These are phyloP conservation scores for Debaryomyces udenii DNA, from an alignment of 1,139 yeast species.

Conservation along the genomic window DNA sequence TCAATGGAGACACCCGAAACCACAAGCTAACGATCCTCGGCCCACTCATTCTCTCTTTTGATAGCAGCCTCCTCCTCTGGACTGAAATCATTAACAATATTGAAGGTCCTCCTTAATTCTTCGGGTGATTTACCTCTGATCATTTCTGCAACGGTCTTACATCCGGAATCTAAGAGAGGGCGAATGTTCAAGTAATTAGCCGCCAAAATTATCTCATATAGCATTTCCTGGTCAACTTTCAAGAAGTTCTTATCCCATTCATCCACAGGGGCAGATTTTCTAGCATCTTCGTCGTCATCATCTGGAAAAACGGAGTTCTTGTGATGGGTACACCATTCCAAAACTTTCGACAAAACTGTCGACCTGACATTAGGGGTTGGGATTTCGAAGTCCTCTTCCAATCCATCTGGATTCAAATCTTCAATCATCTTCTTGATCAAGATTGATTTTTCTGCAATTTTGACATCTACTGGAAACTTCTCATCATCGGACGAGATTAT, in stretches of 20 bases:
- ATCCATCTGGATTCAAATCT: constrained; percentile 68
- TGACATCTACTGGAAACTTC: constrained; percentile 70
- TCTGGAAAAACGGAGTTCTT: constrained; percentile 76
- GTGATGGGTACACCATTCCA: constrained; percentile 98
- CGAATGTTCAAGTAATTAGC: constrained; percentile 95
- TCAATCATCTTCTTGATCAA: constrained; percentile 89
- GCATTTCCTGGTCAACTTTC: constrained; percentile 97
- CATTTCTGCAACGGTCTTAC: constrained; percentile 98
- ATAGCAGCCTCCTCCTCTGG: constrained; percentile 99
- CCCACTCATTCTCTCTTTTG: constrained; percentile 98
- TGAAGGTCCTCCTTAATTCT: constrained; percentile 93
- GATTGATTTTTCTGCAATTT: constrained; percentile 88
- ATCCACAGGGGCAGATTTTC: constrained; percentile 82
- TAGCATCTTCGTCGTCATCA: constrained; percentile 79
- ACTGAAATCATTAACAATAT: constrained; percentile 93
- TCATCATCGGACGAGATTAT: constrained; percentile 76
- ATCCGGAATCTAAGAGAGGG: constrained; percentile 91
- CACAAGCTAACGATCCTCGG: constrained; percentile 77
- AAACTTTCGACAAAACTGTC: constrained; percentile 83
- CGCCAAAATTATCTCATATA: constrained; percentile 92
- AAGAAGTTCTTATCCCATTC: constrained; percentile 97
- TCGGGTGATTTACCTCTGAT: constrained; percentile 95
- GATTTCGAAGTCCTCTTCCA: constrained; percentile 72
- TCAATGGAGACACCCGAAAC: not conserved
- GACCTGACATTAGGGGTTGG: constrained; percentile 92